Percentiles rank a stretch among this genome's conserved stretches.
Evolutionary conservation across 176 grass and related monocot genomes (phyloP).

Genomic region (Triticum turgidum): DNA sequence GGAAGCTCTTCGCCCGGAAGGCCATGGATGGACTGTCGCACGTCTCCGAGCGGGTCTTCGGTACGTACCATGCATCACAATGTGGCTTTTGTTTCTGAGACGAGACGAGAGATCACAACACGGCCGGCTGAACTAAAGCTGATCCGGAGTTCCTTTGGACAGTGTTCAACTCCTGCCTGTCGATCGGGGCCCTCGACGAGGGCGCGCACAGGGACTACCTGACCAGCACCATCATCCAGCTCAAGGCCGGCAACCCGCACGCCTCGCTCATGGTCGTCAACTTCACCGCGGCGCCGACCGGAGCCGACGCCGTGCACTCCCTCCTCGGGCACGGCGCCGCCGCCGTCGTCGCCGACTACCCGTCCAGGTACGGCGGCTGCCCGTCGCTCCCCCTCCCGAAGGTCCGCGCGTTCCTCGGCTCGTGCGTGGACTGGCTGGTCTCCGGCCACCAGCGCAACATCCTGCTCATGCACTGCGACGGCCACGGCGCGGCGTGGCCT

Average conservation of each 20-base stretch:
- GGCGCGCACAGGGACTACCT: constrained; percentile 42
- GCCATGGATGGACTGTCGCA: constrained; percentile 15
- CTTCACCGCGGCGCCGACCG: constrained; percentile 31
- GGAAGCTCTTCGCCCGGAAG: constrained; percentile 42
- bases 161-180: constrained; percentile 61
- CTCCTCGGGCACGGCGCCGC: constrained; percentile 31
- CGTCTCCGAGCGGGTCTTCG: constrained; percentile 22
- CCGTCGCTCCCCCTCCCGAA: constrained; percentile 37
- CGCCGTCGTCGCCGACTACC: constrained; percentile 37
- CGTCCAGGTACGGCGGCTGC: constrained; percentile 25
- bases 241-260: constrained; percentile 35
- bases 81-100: too few relatives aligned
- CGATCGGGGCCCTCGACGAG: constrained; percentile 23
- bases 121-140: too few relatives aligned
- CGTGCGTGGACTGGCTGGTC: constrained; percentile 45
- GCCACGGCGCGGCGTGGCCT: constrained; percentile 12
- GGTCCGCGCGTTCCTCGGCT: constrained; percentile 34
- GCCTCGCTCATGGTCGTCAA: constrained; percentile 57
- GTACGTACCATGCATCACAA: not conserved
- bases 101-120: too few relatives aligned
- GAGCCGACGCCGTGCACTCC: constrained; percentile 8
- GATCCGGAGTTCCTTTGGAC: not conserved
- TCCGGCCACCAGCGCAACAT: constrained; percentile 41
- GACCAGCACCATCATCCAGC: constrained; percentile 43
- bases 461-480: constrained; percentile 59